Evolutionary conservation across 2,329 filamentous ascomycete species (phyloP), one percentile per base, ranked within the genome.

Genomic region (Neoscytalidium dimidiatum): DNA sequence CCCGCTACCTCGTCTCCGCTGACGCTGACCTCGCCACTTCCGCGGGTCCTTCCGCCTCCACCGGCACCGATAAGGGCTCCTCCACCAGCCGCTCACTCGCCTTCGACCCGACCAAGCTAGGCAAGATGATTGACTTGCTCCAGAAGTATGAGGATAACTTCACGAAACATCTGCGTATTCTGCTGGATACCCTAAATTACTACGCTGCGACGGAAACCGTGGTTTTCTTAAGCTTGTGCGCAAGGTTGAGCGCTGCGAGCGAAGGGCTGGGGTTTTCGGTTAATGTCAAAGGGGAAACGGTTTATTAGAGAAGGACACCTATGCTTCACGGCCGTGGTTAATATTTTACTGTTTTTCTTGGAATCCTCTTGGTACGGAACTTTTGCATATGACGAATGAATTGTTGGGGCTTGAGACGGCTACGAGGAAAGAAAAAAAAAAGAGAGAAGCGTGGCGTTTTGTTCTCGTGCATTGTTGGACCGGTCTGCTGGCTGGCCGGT

Each of bases 121-220:
- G 85, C 66, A 93, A 94, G 72, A 84, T 98, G 63, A 90, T 92
- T 67, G 94, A 97, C 69, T 92, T 94, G 66, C 86, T 99, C 66
- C 87, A 88, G 73, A 93, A 94, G 79, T 98, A 96, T 82, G 95
- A 99, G 77, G 88, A 90, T 69, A 96, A 97, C 74, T 99, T 99
- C 75, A 91, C 90, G 65, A 84, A 93, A 52, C 94, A 98, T 78
- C 80, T 99, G 71, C 94, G 96, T 81, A 97, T 98, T 69, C 79
- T 99, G 71, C 87, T 98, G 41, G 95, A 98, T 75, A 94, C 92
- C 67, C 84, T 99, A 68, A 98, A 99, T 72, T 97, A 98, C 78
- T 96, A 97, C 71, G 95, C 95, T 2, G 95, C 95, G 0, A 98
- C 95, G 0, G 95, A 99, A 81, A 98, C 95, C 43, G 94, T 97